Base-by-base conservation (phyloP, 441 rosid genomes). In the Kokia cookei region DNA sequence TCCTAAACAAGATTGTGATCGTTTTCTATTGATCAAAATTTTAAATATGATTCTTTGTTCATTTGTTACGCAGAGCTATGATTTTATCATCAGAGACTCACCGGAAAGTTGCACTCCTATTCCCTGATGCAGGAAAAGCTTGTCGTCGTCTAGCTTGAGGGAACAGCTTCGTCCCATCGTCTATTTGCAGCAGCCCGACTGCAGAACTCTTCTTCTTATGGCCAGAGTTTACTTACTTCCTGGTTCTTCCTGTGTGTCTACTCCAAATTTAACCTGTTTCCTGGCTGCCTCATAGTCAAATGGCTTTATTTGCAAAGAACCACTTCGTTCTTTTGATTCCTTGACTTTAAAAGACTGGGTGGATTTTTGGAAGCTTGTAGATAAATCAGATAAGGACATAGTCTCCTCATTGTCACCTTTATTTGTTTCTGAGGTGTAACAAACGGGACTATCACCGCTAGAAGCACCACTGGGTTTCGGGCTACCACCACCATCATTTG, bases 101-200 rank as follows among this genome's bases (percentile, higher is more conserved):
- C 43, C 86, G 86, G 76, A 91, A 94, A 27, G 91, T 92, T 22
- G 84, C 84, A 75, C 96, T 94, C 59, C 94, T 83, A 79, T 93
- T 94, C 54, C 98, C 97, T 4, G 90, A 77, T 27, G 92, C 91
- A 0, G 98, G 99, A 81, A 94, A 94, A 50, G 99, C 99, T 76
- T 82, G 91, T 53, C 94, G 86, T 47, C 96, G 78, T 77, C 82
- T 86, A n/a, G 93, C 98, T 69, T 79, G 96, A 22, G 82, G 72
- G 74, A 90, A 84, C 61, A 84, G 91, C 0, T 64, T 76, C 2
- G 73, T 60, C 69, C 81, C 86, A n/a, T 85, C 86, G 7, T 71
- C 86, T 54, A 74, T 81, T 71, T 77, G 81, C 45, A 26, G 79
- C 66, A 62, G 71, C 51, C 72, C 85, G 0, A 50, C 72, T 0